Evolutionary conservation across 345 rosid species (phyloP).

Genomic region (Populus deltoides): DNA sequence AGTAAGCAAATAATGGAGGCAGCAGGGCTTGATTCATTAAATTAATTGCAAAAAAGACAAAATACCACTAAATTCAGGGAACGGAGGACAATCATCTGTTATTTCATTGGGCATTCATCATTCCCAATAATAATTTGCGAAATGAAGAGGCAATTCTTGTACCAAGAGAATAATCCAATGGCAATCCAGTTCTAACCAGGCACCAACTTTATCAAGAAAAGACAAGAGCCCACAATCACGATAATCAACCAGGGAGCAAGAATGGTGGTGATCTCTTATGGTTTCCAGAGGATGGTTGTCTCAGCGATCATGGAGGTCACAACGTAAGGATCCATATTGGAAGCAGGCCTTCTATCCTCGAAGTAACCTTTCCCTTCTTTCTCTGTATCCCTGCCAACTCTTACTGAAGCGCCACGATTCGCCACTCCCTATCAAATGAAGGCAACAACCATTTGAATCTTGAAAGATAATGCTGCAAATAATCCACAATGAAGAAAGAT

Average conservation of each 20-base stretch:
- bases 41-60: no score
- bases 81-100: no score
- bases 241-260: background rate
- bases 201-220: background rate
- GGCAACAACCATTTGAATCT: background rate
- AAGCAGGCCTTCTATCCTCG: slow-evolving; percentile 23
- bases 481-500: background rate
- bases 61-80: no score
- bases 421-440: slow-evolving; percentile 14
- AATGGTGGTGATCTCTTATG: background rate
- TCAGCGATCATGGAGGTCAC: slow-evolving; percentile 21
- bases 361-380: slow-evolving; percentile 18
- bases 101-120: no score
- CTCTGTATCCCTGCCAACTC: slow-evolving; percentile 23
- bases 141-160: no score
- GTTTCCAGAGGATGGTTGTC: slow-evolving; percentile 18
- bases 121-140: no score
- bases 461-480: background rate
- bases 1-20: no score
- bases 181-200: no score
- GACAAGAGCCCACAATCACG: background rate
- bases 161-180: no score
- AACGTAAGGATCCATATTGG: slow-evolving; percentile 20
- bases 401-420: slow-evolving; percentile 17
- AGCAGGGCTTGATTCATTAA: no score